Evolutionary conservation across 2,329 filamentous ascomycete species (phyloP).

Genomic region (Hypoxylon sp.): DNA sequence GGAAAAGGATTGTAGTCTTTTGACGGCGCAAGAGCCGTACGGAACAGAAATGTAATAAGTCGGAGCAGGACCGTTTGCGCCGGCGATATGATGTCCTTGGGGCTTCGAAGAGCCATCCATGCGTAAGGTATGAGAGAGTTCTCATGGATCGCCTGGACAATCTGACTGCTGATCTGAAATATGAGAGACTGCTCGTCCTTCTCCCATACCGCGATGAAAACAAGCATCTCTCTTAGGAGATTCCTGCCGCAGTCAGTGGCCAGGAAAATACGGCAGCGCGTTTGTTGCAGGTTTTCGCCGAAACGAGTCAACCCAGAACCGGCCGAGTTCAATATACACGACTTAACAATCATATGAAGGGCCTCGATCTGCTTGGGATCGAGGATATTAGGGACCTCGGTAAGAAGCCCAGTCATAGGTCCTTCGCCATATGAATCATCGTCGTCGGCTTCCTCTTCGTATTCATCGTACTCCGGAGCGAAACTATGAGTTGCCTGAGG

Average conservation of each 20-base stretch:
- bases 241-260: slow-evolving; percentile 92
- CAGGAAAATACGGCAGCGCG: slow-evolving; percentile 88
- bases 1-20: slow-evolving; percentile 53
- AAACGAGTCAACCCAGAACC: slow-evolving; percentile 75
- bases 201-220: slow-evolving; percentile 98
- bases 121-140: slow-evolving; percentile 91
- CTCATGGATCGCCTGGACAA: slow-evolving; percentile 91
- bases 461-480: slow-evolving; percentile 63
- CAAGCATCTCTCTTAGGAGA: slow-evolving; percentile 87
- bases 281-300: slow-evolving; percentile 88
- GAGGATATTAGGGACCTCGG: slow-evolving; percentile 93
- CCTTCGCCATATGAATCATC: slow-evolving; percentile 85
- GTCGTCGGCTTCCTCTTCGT: slow-evolving; percentile 66
- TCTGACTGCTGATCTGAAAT: slow-evolving; percentile 96
- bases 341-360: slow-evolving; percentile 96
- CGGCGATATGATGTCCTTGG: slow-evolving; percentile 95
- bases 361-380: slow-evolving; percentile 97
- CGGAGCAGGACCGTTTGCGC: slow-evolving; percentile 94
- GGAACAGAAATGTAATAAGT: slow-evolving; percentile 89
- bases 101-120: slow-evolving; percentile 90
- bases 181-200: slow-evolving; percentile 93
- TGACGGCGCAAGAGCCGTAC: slow-evolving; percentile 62
- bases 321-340: slow-evolving; percentile 87
- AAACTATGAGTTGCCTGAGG: slow-evolving; percentile 56
- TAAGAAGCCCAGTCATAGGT: slow-evolving; percentile 84